Evolutionary conservation across 2,329 filamentous ascomycete genomes (phyloP).

Genomic region (Monosporascus ibericus): DNA sequence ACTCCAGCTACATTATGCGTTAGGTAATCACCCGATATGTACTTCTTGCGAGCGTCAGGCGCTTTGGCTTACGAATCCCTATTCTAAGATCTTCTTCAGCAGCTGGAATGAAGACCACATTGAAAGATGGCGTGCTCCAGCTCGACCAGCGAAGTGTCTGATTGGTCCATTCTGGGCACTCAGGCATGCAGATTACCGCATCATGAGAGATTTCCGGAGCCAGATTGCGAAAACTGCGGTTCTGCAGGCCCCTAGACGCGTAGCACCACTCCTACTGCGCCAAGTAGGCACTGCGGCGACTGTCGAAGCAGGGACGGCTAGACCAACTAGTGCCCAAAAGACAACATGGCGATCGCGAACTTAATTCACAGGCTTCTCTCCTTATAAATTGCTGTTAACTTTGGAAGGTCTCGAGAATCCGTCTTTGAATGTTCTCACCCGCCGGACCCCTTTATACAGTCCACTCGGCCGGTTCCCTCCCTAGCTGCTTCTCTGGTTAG

Average conservation of each 20-base stretch:
- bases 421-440: no score
- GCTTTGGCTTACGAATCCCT: slow-evolving; percentile 4
- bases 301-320: slow-evolving; percentile 3
- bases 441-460: no score
- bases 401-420: background rate
- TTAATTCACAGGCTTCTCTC: background rate
- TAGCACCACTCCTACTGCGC: slow-evolving; percentile 6
- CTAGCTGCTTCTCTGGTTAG: no score
- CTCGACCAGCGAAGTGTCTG: slow-evolving; percentile 8
- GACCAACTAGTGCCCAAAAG: background rate
- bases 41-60: background rate
- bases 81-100: slow-evolving; percentile 6
- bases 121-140: slow-evolving; percentile 6
- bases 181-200: slow-evolving; percentile 5
- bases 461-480: no score
- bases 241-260: slow-evolving; percentile 5
- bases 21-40: background rate
- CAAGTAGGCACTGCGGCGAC: slow-evolving; percentile 5
- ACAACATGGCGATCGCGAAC: slow-evolving; percentile 1
- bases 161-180: slow-evolving; percentile 3
- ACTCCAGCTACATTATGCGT: slow-evolving; percentile 4
- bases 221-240: slow-evolving; percentile 1
- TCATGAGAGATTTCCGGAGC: slow-evolving; percentile 5
- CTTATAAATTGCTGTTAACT: background rate
- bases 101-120: slow-evolving; percentile 7